Evolutionary conservation across 176 grass and related monocot genomes (phyloP).

Genomic region (Avena atlantica): DNA sequence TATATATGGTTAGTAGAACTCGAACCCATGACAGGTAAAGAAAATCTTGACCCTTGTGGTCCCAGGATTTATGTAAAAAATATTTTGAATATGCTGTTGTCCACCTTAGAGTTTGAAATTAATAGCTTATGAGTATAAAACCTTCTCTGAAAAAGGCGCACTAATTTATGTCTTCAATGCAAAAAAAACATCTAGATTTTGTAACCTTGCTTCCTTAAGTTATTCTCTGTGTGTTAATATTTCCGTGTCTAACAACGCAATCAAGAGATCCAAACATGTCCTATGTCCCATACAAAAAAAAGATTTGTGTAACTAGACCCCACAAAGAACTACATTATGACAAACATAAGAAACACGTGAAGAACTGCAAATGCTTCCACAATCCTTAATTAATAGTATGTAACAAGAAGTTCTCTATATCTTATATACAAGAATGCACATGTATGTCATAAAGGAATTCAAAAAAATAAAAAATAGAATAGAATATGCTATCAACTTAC

Average conservation of each 20-base stretch:
- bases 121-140: background rate
- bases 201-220: background rate
- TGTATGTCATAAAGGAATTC: background rate
- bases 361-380: background rate
- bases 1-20: slow-evolving; percentile 14
- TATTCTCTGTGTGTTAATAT: background rate
- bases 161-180: background rate
- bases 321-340: slow-evolving; percentile 5
- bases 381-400: background rate
- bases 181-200: slow-evolving; percentile 7
- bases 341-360: background rate
- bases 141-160: background rate
- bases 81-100: background rate
- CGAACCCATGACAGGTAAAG: background rate
- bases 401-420: background rate
- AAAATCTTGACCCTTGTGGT: background rate
- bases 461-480: slow-evolving; percentile 10
- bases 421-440: background rate
- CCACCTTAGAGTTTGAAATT: background rate
- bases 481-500: slow-evolving; percentile 57
- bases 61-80: background rate
- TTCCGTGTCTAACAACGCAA: background rate
- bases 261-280: background rate
- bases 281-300: background rate
- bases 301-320: background rate